Conservation (phyloP, 2,329 filamentous ascomycete genomes). For the Botrytis deweyae region DNA sequence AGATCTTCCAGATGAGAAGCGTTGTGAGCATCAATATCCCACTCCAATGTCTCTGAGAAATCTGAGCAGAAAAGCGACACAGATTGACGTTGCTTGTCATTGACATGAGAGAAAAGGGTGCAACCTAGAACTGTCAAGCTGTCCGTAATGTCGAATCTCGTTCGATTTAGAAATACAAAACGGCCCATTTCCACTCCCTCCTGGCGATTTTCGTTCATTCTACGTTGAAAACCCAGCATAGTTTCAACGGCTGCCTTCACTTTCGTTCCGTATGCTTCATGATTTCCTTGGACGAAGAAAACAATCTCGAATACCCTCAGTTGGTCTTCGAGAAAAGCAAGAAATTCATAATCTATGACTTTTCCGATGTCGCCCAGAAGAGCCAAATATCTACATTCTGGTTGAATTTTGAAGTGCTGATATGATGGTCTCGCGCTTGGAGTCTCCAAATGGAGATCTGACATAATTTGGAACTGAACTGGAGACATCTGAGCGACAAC, state of each 20-base stretch:
- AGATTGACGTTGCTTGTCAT: constrained; percentile 39
- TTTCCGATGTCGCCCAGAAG: constrained; percentile 24
- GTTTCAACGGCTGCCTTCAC: background rate
- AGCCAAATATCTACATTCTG: constrained; percentile 22
- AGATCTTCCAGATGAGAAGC: constrained; percentile 35
- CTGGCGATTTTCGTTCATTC: background rate
- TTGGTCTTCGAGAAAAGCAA: constrained; percentile 19
- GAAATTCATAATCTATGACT: constrained; percentile 12
- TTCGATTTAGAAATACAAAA: constrained; percentile 45
- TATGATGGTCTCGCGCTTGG: constrained; percentile 23
- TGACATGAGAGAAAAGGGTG: constrained; percentile 51
- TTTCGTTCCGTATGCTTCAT: constrained; percentile 17
- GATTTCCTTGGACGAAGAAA: constrained; percentile 16
- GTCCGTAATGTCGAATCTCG: constrained; percentile 41
- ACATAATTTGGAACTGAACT: constrained; percentile 25
- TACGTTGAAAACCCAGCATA: background rate
- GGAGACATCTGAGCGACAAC: constrained; percentile 17
- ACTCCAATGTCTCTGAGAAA: constrained; percentile 24
- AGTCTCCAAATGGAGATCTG: constrained; percentile 28
- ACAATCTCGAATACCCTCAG: background rate
- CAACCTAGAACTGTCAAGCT: constrained; percentile 46
- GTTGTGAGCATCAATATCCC: constrained; percentile 16
- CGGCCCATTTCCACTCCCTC: constrained; percentile 11
- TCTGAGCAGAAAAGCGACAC: constrained; percentile 21
- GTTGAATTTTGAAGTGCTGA: constrained; percentile 23